Base-by-base conservation (phyloP, 306 rosid genomes). In the Citrullus colocynthis region DNA sequence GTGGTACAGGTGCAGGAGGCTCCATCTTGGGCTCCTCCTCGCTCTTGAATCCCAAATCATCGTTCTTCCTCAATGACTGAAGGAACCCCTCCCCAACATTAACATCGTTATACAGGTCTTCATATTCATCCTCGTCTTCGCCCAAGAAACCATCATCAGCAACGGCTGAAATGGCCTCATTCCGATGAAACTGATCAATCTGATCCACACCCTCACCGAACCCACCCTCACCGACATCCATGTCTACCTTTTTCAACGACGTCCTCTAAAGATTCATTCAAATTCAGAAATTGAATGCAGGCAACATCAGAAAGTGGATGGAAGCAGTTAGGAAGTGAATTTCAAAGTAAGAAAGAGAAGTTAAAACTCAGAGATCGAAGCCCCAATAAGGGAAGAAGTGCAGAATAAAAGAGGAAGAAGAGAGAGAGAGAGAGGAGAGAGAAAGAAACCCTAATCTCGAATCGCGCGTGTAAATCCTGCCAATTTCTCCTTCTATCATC, bases 81-180 rank as follows among this genome's bases (percentile, higher is more conserved):
- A 91, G 90, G 13, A 96, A 91, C 21, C 99, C 99, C 57, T 96
- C 98, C 0, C 99, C 99, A 3, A 92, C 93, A 74, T 92, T 96
- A 30, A 96, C 99, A 10, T 96, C 99, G 89, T 96, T 96, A 81
- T 96, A 96, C 9, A 96, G 92, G 79, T 96, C 99, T 66, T 96
- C 99, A 56, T 91, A 96, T 57, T 96, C 99, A 17, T 96, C 97
- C 71, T 92, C 99, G 63, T 96, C 98, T 76, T 95, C 97, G 1
- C 80, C 97, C 24, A 95, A 59, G 41, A 92, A 92, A 12, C 93
- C 97, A 0, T 92, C 97, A 67, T 95, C 99, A 12, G 97, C 96
- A 16, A 92, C 99, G 9, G 97, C 99, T 2, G 99, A 92, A 80
- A 95, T 95, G n/a, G 99, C 99, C 80, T 92, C 97, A 84, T 95